Conservation (phyloP, 2,329 filamentous ascomycete species). For the Venturia oleaginea region DNA sequence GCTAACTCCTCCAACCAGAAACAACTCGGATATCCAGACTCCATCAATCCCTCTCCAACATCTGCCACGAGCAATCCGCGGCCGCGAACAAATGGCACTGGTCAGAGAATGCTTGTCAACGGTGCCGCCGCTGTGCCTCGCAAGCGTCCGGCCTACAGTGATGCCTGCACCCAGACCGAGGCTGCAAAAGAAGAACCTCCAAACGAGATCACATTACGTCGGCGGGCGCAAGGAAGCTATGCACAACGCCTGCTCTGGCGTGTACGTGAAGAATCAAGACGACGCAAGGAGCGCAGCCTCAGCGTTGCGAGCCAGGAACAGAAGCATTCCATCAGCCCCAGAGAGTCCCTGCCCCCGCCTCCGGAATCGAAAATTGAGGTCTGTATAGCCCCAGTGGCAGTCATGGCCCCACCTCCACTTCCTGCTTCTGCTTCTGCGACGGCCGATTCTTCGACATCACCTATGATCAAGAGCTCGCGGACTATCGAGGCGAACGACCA, state of each 20-base stretch:
- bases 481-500: neutral
- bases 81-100: slow-evolving; percentile 9
- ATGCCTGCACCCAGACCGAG: slow-evolving; percentile 24
- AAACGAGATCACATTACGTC: neutral
- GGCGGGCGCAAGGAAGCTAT: slow-evolving; percentile 23
- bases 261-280: slow-evolving; percentile 28
- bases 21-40: slow-evolving; percentile 26
- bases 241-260: slow-evolving; percentile 30
- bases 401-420: slow-evolving; percentile 11
- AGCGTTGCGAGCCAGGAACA: slow-evolving; percentile 20
- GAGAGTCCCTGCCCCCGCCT: slow-evolving; percentile 23
- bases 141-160: slow-evolving; percentile 24
- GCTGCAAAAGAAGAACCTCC: slow-evolving; percentile 5
- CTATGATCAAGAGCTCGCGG: slow-evolving; percentile 1
- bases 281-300: slow-evolving; percentile 18
- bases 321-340: slow-evolving; percentile 28
- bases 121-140: slow-evolving; percentile 23
- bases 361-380: neutral
- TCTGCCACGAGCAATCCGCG: slow-evolving; percentile 18
- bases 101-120: neutral
- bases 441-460: neutral
- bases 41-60: slow-evolving; percentile 23
- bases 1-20: slow-evolving; percentile 21
- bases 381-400: neutral
- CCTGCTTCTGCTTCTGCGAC: neutral